Percentiles rank a stretch among this genome's conserved stretches.
These are phyloP conservation scores for Hymenoscyphus repandus DNA, from an alignment of 2,329 filamentous ascomycete species.

Conservation along the genomic window DNA sequence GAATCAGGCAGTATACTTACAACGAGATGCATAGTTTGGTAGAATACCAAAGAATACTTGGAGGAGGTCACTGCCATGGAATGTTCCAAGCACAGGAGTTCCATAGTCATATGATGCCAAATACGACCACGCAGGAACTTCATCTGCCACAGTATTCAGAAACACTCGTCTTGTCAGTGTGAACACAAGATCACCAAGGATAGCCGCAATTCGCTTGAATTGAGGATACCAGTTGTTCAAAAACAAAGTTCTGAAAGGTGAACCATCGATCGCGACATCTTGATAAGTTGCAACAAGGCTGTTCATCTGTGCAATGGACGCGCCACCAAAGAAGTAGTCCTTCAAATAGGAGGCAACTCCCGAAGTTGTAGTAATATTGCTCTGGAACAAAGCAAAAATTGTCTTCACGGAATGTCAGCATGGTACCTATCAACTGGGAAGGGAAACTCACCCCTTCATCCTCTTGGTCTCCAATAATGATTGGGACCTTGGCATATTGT, in stretches of 20 bases:
- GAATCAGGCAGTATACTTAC: slow-evolving; percentile 21
- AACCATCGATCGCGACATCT: slow-evolving; percentile 44
- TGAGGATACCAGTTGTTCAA: slow-evolving; percentile 71
- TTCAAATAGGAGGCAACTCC: slow-evolving; percentile 58
- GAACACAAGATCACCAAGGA: slow-evolving; percentile 72
- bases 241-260: slow-evolving; percentile 64
- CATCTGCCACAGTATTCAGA: slow-evolving; percentile 41
- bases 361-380: slow-evolving; percentile 58
- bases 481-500: slow-evolving; percentile 53
- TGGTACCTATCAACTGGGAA: not conserved
- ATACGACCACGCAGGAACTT: slow-evolving; percentile 69
- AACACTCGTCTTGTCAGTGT: slow-evolving; percentile 65
- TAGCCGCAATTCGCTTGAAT: slow-evolving; percentile 71
- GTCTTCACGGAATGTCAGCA: slow-evolving; percentile 38
- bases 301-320: slow-evolving; percentile 45
- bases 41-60: slow-evolving; percentile 52
- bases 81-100: slow-evolving; percentile 68
- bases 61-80: slow-evolving; percentile 66
- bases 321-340: slow-evolving; percentile 53
- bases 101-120: slow-evolving; percentile 67
- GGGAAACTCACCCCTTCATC: slow-evolving; percentile 58
- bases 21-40: slow-evolving; percentile 42
- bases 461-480: slow-evolving; percentile 69
- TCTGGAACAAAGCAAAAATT: slow-evolving; percentile 64
- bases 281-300: slow-evolving; percentile 59